phyloP scores from a whole-genome alignment of 129 eudicot species.

The Lactuca saligna region DNA sequence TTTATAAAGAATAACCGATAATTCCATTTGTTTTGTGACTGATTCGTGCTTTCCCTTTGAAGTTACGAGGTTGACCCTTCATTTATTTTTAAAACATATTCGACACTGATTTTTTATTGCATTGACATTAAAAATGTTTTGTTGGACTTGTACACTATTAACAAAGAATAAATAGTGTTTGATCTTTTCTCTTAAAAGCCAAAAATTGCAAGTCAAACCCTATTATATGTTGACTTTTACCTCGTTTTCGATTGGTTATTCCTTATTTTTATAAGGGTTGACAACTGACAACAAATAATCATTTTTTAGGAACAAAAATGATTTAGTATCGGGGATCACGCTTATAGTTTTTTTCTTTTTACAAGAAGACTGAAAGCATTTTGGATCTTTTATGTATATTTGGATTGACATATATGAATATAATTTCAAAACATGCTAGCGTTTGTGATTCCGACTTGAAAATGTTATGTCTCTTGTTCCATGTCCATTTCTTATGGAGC shows the following conservation, averaged over 20 bases:
- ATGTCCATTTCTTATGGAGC: no score
- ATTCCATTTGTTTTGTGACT: background rate
- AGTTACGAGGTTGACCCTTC: background rate
- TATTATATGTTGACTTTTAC: slow-evolving; percentile 10
- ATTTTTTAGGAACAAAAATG: background rate
- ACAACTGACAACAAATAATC: background rate
- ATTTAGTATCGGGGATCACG: background rate
- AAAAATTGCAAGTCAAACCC: background rate
- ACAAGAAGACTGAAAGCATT: background rate
- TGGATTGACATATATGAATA: background rate
- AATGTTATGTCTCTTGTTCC: no score
- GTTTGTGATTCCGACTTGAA: no score
- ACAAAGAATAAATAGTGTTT: background rate
- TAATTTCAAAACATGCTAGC: background rate
- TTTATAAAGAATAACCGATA: background rate
- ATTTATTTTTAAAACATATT: background rate
- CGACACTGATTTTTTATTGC: background rate
- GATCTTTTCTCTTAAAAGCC: slow-evolving; percentile 1
- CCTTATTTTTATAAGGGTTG: background rate
- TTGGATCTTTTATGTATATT: background rate
- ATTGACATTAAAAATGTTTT: background rate
- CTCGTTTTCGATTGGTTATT: background rate
- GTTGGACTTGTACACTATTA: slow-evolving; percentile 11
- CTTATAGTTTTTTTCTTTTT: background rate
- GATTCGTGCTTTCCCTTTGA: background rate